Evolutionary conservation across 2,329 filamentous ascomycete genomes (phyloP), one percentile per base, ranked within the genome.

Genomic region (Pseudopyrenochaeta lycopersici): DNA sequence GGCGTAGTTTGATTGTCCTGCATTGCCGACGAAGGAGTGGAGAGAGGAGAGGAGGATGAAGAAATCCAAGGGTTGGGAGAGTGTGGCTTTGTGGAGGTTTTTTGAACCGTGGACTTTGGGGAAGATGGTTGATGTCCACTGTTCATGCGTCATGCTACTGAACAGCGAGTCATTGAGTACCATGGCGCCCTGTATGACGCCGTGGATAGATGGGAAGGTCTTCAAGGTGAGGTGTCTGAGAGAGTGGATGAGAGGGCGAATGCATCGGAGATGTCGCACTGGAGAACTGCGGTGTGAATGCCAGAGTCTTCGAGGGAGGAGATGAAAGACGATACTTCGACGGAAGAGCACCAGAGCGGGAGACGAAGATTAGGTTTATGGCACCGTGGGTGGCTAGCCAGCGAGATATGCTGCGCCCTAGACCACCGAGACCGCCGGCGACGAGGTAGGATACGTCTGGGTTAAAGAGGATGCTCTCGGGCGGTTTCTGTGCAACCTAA

Each of bases 81-180:
- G 4, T 0, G 42, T 46, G 1, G 27, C 21, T n/a, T 61, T 47
- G 31, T 68, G 64, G 0, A 77, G 54, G 20, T 72, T 70, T 42
- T 67, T 63, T 71, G 68, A n/a, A 1, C 76, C 76, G 11, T 59
- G 49, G 12, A 79, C 57, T 51, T 79, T 79, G 14, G 65, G 58
- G 0, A 36, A 42, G 7, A 60, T 45, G 10, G 50, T 36, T 0
- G 48, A 20, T 1, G 27, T 40, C 63, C 63, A 68, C n/a, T 61
- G 41, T 9, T 45, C 17, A 2, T 35, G 27, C 0, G 49, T 56
- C 62, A 64, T 66, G 33, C 51, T 58, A 6, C 38, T 36, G 39
- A 67, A 60, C 0, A 60, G 31, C 1, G 43, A 31, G 30, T 66
- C 63, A 30, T 54, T 45, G 7, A 66, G 53, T 1, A 53, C 49